These are phyloP conservation scores for Gyrodon lividus DNA, from an alignment of 768 basidiomycete genomes.

Conservation along the genomic window DNA sequence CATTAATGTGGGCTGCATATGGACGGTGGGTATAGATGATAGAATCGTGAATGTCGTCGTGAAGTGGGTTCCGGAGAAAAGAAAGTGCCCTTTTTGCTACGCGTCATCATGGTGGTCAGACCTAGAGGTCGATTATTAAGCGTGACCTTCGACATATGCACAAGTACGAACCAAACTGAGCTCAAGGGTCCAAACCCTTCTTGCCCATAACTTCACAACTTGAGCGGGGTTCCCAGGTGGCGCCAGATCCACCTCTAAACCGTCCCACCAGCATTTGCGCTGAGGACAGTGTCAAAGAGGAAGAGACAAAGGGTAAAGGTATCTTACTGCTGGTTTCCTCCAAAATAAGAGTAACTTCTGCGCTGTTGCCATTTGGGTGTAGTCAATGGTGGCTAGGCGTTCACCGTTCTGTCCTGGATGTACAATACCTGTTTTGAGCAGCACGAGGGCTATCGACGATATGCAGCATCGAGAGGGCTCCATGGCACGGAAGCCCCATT, in stretches of 20 bases:
- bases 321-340: constrained; percentile 97
- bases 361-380: constrained; percentile 92
- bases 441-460: constrained; percentile 95
- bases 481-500: constrained; percentile 95
- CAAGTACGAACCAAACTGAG: constrained; percentile 72
- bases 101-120: constrained; percentile 9
- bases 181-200: constrained; percentile 98
- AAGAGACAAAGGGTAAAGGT: neutral
- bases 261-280: constrained; percentile 99
- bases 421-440: constrained; percentile 94
- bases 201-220: constrained; percentile 89
- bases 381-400: constrained; percentile 79
- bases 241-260: constrained; percentile 84
- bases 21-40: constrained; percentile 27
- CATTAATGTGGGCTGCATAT: constrained; percentile 28
- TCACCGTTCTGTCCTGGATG: constrained; percentile 63
- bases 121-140: constrained; percentile 14
- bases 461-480: constrained; percentile 97
- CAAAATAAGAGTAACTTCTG: constrained; percentile 97
- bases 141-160: neutral
- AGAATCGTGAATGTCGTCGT: constrained; percentile 15
- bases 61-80: constrained; percentile 9
- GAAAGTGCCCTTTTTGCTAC: constrained; percentile 4
- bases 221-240: constrained; percentile 50
- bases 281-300: constrained; percentile 30